These are phyloP conservation scores for Prosopis cineraria DNA, from an alignment of 306 rosid genomes.

Conservation along the genomic window DNA sequence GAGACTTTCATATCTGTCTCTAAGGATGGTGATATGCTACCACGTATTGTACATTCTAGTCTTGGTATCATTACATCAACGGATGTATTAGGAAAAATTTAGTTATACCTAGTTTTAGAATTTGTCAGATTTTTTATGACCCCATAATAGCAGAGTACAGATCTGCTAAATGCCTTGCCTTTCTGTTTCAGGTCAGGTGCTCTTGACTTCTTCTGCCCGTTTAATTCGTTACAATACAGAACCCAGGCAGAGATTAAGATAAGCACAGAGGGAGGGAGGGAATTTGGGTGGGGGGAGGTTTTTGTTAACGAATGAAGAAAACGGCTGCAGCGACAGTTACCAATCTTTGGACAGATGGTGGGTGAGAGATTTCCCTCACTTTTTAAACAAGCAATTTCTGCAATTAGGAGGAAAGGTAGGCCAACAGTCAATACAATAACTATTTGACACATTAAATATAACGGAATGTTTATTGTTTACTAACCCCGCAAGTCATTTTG, in stretches of 20 bases:
- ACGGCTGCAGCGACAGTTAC: constrained; percentile 49
- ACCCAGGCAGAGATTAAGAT: background rate
- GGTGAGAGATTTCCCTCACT: constrained; percentile 58
- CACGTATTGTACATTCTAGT: constrained; percentile 9
- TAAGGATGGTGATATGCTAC: background rate
- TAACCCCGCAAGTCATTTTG: constrained; percentile 16
- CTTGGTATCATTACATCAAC: background rate
- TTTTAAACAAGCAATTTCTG: constrained; percentile 58
- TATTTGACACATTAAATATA: constrained; percentile 39
- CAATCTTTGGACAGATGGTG: constrained; percentile 47
- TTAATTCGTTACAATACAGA: background rate
- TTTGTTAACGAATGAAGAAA: constrained; percentile 52
- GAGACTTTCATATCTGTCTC: constrained; percentile 31
- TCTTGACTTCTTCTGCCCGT: constrained; percentile 5
- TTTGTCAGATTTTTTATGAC: background rate
- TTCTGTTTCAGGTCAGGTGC: background rate
- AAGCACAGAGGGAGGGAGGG: constrained; percentile 21
- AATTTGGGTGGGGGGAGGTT: no score
- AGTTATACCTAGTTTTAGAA: background rate
- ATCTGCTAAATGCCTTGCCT: background rate
- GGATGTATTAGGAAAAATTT: background rate
- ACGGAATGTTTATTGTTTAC: constrained; percentile 36
- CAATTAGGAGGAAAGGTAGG: constrained; percentile 52
- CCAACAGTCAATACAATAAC: constrained; percentile 65
- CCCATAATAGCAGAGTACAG: constrained; percentile 15